These are phyloP conservation scores for Phanerochaete carnosa DNA, from an alignment of 768 basidiomycete genomes.

Conservation along the genomic window DNA sequence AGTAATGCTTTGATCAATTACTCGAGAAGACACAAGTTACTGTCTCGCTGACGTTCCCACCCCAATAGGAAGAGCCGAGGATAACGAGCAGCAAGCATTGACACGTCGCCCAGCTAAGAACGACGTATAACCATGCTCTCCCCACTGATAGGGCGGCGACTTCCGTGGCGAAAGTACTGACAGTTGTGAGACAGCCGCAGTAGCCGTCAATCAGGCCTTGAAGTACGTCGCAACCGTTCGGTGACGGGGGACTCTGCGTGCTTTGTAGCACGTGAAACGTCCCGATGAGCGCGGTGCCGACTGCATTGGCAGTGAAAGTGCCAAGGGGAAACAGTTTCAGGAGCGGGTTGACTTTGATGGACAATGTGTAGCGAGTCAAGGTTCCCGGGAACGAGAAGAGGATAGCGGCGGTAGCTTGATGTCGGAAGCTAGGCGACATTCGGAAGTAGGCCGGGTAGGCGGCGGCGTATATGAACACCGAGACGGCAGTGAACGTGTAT, in stretches of 20 bases:
- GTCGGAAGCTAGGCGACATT: constrained; percentile 64
- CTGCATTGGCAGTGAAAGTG: constrained; percentile 69
- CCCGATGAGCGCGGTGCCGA: constrained; percentile 83
- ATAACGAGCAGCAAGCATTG: constrained; percentile 72
- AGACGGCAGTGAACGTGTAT: constrained; percentile 47
- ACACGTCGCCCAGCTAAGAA: constrained; percentile 63
- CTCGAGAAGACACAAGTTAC: constrained; percentile 37
- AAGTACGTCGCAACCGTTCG: constrained; percentile 63
- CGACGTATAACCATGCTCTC: constrained; percentile 66
- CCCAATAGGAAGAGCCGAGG: constrained; percentile 64
- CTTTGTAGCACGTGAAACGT: constrained; percentile 71
- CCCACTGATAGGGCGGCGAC: constrained; percentile 50
- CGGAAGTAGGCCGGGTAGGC: constrained; percentile 78
- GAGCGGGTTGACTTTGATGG: constrained; percentile 66
- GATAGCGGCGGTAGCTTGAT: constrained; percentile 81
- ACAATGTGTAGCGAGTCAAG: constrained; percentile 77
- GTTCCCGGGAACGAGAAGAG: constrained; percentile 89
- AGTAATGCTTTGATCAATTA: background rate
- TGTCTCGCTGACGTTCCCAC: constrained; percentile 41
- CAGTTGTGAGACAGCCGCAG: constrained; percentile 91
- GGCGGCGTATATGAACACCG: constrained; percentile 68
- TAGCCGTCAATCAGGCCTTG: constrained; percentile 89
- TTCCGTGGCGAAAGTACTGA: constrained; percentile 92
- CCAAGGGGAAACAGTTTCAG: constrained; percentile 67
- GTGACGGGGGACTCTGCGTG: constrained; percentile 38